Conservation (phyloP, 148 eudicot genomes). For the Simmondsia chinensis region DNA sequence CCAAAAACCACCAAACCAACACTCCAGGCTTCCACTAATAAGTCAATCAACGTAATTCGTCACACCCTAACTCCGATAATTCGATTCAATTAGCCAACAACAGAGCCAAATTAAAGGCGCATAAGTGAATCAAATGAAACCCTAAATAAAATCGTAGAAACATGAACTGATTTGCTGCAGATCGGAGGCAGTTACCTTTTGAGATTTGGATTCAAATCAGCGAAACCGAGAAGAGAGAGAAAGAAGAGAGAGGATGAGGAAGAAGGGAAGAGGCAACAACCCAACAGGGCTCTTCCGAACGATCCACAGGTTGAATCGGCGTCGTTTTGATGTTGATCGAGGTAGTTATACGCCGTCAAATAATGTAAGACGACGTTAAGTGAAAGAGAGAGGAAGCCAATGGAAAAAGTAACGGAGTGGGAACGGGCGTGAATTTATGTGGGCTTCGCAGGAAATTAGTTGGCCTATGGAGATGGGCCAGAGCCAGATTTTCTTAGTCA, state of each 20-base stretch:
- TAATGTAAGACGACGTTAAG: too few species aligned
- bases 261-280: constrained; percentile 26
- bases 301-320: too few species aligned
- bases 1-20: constrained; percentile 3
- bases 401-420: too few species aligned
- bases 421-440: too few species aligned
- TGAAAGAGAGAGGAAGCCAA: too few species aligned
- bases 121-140: neutral
- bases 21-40: neutral
- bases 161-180: neutral
- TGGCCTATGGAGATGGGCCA: too few species aligned
- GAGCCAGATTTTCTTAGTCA: too few species aligned
- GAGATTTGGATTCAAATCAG: neutral
- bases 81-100: neutral
- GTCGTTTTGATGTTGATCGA: too few species aligned
- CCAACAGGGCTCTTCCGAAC: too few species aligned
- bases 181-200: constrained; percentile 1
- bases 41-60: neutral
- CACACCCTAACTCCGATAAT: constrained; percentile 5
- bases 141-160: neutral
- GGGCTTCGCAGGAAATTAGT: too few species aligned
- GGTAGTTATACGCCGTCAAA: too few species aligned
- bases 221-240: neutral
- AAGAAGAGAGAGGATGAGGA: constrained; percentile 11
- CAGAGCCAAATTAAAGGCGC: neutral